Conservation (phyloP, 139 green algal genomes). For the Coelastrella sp. region DNA sequence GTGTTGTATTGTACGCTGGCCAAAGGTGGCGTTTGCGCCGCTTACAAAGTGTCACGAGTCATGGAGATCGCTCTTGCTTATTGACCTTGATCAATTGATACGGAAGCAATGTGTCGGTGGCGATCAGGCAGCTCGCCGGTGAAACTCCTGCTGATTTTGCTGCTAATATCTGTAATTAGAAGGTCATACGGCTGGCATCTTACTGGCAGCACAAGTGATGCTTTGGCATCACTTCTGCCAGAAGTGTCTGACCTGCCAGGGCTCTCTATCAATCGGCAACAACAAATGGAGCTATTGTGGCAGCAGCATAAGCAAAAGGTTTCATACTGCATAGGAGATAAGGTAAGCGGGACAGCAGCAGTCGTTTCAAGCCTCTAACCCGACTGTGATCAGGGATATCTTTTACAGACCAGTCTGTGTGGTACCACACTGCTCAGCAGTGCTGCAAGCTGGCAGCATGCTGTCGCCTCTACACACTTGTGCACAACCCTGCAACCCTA, state of each 20-base stretch:
- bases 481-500: neutral
- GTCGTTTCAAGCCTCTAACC: too few species aligned
- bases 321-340: neutral
- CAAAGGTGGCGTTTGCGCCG: too few species aligned
- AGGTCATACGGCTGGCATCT: neutral
- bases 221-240: neutral
- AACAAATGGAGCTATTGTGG: neutral
- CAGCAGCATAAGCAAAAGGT: conserved; percentile 5
- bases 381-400: too few species aligned
- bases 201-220: neutral
- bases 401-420: too few species aligned
- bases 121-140: too few species aligned
- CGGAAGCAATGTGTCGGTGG: too few species aligned
- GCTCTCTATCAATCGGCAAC: neutral
- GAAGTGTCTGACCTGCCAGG: neutral
- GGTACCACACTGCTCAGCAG: neutral
- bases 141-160: neutral
- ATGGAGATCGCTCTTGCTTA: too few species aligned
- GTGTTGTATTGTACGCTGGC: too few species aligned
- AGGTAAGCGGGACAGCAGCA: neutral
- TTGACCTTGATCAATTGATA: too few species aligned
- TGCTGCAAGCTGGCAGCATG: neutral
- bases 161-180: neutral
- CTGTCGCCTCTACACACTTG: neutral
- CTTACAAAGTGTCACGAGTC: too few species aligned